Evolutionary conservation across 441 rosid genomes (phyloP).

Genomic region (Pelargonium citronellum): DNA sequence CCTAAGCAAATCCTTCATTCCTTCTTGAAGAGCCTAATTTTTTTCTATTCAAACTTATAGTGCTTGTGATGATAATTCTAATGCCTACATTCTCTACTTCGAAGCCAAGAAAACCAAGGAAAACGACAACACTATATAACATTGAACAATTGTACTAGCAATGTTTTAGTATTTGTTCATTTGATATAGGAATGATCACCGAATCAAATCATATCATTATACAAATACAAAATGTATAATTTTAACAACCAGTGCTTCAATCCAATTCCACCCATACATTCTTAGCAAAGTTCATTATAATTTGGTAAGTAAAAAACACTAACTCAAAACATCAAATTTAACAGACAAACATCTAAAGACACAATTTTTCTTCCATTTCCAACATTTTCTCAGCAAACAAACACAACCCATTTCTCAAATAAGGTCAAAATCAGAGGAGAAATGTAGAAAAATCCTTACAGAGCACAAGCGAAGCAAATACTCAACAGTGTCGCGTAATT

Average conservation of each 20-base stretch:
- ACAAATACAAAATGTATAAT: background rate
- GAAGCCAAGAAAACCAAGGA: background rate
- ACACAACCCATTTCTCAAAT: background rate
- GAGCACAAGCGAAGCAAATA: conserved; percentile 74
- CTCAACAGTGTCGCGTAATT: conserved; percentile 65
- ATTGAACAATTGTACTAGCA: background rate
- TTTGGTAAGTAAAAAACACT: no score
- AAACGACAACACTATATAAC: background rate
- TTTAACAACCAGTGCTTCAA: no score
- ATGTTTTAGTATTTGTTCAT: background rate
- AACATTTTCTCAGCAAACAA: background rate
- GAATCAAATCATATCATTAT: background rate
- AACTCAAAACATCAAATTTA: no score
- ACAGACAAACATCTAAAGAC: no score
- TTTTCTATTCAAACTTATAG: background rate
- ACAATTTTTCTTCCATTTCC: background rate
- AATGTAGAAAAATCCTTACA: conserved; percentile 37
- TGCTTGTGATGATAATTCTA: background rate
- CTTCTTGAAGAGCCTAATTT: background rate
- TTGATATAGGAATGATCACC: background rate
- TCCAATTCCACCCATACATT: no score
- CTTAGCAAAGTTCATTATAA: no score
- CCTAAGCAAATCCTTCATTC: background rate
- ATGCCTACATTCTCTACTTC: background rate
- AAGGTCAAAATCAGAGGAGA: background rate